Conservation (phyloP, 306 rosid species). For the Cercis canadensis region DNA sequence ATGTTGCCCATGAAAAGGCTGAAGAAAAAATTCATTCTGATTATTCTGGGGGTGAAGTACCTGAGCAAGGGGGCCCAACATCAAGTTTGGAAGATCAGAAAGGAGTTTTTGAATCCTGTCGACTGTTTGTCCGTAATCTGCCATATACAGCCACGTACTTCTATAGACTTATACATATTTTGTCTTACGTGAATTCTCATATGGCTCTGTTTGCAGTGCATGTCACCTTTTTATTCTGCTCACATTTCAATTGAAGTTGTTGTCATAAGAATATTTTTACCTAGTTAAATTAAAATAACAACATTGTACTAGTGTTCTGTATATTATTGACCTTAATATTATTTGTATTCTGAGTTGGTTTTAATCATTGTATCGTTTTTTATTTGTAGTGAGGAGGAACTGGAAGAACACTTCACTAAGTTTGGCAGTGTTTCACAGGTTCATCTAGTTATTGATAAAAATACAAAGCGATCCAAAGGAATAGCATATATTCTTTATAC, state of each 20-base stretch:
- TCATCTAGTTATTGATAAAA: constrained; percentile 83
- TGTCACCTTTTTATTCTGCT: constrained; percentile 1
- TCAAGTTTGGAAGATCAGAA: constrained; percentile 53
- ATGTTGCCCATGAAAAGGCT: constrained; percentile 30
- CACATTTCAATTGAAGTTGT: constrained; percentile 11
- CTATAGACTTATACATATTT: not conserved
- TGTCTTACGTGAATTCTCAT: constrained; percentile 20
- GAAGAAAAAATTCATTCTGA: constrained; percentile 29
- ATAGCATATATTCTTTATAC: constrained; percentile 67
- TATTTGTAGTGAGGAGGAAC: constrained; percentile 77
- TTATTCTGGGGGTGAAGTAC: constrained; percentile 31
- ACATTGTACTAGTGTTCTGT: not conserved
- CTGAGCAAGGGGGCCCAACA: constrained; percentile 29
- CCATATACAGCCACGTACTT: constrained; percentile 76
- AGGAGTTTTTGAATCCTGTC: constrained; percentile 59
- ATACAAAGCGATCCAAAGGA: constrained; percentile 82
- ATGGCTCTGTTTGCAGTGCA: not conserved
- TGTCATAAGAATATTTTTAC: constrained; percentile 8
- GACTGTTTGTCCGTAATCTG: constrained; percentile 90
- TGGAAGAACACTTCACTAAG: constrained; percentile 73
- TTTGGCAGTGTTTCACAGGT: constrained; percentile 73
- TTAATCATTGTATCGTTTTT: constrained; percentile 21
- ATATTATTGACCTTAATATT: constrained; percentile 10
- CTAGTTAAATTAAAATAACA: constrained; percentile 18
- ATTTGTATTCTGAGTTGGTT: constrained; percentile 6